Conservation (phyloP, 1,284 basidiomycete species). For the Pseudomicrostroma phylloplanum region DNA sequence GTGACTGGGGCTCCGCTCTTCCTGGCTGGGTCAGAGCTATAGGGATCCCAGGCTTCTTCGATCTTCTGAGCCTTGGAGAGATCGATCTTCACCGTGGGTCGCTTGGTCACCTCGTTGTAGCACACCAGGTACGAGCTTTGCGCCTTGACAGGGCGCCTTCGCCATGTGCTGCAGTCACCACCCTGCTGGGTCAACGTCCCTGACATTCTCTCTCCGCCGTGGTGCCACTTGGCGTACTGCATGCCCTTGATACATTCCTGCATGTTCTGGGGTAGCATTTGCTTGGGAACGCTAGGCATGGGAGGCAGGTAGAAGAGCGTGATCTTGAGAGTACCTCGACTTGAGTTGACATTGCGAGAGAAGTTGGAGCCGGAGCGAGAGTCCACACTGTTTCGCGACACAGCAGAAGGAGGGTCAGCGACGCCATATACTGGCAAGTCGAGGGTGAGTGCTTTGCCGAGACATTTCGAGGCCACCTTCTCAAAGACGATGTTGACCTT, state of each 20-base stretch:
- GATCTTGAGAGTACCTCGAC: slow-evolving; percentile 40
- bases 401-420: slow-evolving; percentile 22
- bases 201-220: slow-evolving; percentile 62
- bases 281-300: slow-evolving; percentile 69
- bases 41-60: slow-evolving; percentile 65
- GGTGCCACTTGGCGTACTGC: slow-evolving; percentile 81
- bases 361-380: slow-evolving; percentile 26
- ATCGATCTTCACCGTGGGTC: slow-evolving; percentile 81
- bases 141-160: slow-evolving; percentile 75
- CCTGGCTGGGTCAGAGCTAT: not conserved
- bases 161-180: slow-evolving; percentile 89
- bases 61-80: slow-evolving; percentile 73
- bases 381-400: slow-evolving; percentile 25
- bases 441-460: slow-evolving; percentile 30
- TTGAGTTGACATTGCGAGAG: slow-evolving; percentile 28
- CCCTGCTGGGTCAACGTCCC: slow-evolving; percentile 90
- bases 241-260: slow-evolving; percentile 87
- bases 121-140: slow-evolving; percentile 81
- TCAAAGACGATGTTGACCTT: slow-evolving; percentile 37
- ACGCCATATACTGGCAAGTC: slow-evolving; percentile 43
- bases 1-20: slow-evolving; percentile 15
- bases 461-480: slow-evolving; percentile 31
- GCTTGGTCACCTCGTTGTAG: slow-evolving; percentile 89
- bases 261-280: slow-evolving; percentile 78
- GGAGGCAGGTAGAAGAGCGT: slow-evolving; percentile 74